Evolutionary conservation across 1,139 yeast species (phyloP).

Genomic region (Protomyces arabidopsidicola): DNA sequence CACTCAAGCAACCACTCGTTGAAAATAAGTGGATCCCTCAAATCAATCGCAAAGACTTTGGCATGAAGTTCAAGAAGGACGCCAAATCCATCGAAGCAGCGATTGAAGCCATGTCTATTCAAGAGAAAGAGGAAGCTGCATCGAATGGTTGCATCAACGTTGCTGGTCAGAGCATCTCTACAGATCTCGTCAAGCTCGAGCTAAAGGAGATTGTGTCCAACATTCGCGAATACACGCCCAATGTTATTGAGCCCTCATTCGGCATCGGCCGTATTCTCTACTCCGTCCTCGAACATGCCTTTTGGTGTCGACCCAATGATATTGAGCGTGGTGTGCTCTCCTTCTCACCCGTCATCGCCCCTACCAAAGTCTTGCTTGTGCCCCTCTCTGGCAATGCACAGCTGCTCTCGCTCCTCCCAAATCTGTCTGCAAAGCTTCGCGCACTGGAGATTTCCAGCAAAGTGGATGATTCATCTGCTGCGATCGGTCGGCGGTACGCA

Average conservation of each 20-base stretch:
- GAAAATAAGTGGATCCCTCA: conserved; percentile 81
- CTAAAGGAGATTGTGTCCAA: conserved; percentile 54
- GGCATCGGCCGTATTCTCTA: conserved; percentile 98
- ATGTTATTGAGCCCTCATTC: conserved; percentile 97
- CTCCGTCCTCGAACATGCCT: conserved; percentile 86
- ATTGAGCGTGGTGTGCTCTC: conserved; percentile 86
- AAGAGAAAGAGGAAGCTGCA: conserved; percentile 68
- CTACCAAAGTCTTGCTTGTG: conserved; percentile 92
- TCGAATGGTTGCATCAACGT: conserved; percentile 59
- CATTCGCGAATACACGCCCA: conserved; percentile 89
- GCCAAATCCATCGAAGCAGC: conserved; percentile 87
- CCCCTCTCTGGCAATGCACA: conserved; percentile 85
- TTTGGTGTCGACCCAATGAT: conserved; percentile 93
- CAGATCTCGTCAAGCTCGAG: conserved; percentile 48
- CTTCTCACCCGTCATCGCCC: conserved; percentile 93
- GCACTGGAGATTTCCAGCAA: conserved; percentile 84
- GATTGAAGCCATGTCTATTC: conserved; percentile 71
- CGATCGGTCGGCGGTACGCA: conserved; percentile 97
- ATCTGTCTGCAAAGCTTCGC: conserved; percentile 59
- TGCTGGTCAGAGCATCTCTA: conserved; percentile 60
- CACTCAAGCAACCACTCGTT: conserved; percentile 73
- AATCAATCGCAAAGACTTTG: conserved; percentile 89
- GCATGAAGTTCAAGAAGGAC: conserved; percentile 94
- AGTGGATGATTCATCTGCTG: conserved; percentile 95
- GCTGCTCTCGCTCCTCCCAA: conserved; percentile 66